Evolutionary conservation across 2,329 filamentous ascomycete genomes (phyloP), one percentile per base, ranked within the genome.

Genomic region (Fusarium neocosmosporiellum): DNA sequence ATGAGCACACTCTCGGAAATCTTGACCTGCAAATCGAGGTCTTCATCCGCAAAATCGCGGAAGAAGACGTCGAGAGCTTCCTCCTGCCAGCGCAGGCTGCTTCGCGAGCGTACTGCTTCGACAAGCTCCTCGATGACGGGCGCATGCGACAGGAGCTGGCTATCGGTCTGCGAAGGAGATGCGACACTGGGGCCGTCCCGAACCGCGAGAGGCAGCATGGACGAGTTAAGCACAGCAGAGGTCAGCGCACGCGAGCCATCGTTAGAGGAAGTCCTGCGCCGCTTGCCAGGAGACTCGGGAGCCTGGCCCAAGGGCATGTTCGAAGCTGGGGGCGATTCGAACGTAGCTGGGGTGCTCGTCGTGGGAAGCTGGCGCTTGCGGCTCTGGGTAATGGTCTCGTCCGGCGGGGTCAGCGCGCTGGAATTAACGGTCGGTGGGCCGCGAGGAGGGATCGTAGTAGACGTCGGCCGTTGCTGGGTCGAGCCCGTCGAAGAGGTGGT

Each of bases 61-160:
- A 90, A 90, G 75, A 90, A 88, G 7, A 89, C 84, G 64, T 90
- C 88, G 60, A 90, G 82, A 0, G 88, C 88, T 77, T 88, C 86
- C 77, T 90, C 88, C 7, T 87, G 84, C 88, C 88, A 90, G 39
- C 81, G 83, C 7, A 85, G 82, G 7, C 81, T 78, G n/a, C 76
- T 75, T 20, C 83, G 81, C 9, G 80, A 75, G 37, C 80, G 81
- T 22, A 86, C 79, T 3, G 83, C 82, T 29, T 87, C 86, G 7
- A 84, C 80, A 7, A 80, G 76, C 37, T 84, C 84, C 41, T 86
- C 83, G 7, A 84, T 50, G 2, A 80, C 64, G 14, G 74, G 71
- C 1, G 63, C 72, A 22, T 72, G 70, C 3, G 74, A 55, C 34
- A 70, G 39, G 7, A 62, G 63, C 29, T 76, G 75, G 7, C 67